These are phyloP conservation scores for Chalciporus piperatoides DNA, from an alignment of 1,284 basidiomycete species.

Conservation along the genomic window DNA sequence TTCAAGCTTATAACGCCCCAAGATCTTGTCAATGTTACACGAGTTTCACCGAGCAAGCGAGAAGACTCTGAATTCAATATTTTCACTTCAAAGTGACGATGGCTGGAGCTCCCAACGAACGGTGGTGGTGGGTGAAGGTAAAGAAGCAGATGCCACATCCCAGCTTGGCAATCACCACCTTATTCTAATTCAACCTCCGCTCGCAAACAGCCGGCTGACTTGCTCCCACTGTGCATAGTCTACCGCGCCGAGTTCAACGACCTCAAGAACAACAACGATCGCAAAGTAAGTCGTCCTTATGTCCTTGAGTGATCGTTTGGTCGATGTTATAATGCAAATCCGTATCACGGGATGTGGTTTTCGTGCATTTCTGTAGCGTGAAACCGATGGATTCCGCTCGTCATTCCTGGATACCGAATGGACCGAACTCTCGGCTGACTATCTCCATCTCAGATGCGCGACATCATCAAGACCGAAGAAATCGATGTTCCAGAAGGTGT, in stretches of 20 bases:
- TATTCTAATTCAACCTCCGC: conserved; percentile 29
- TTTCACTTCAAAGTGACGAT: conserved; percentile 38
- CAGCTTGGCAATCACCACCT: conserved; percentile 27
- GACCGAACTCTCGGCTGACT: conserved; percentile 20
- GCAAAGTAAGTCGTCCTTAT: conserved; percentile 27
- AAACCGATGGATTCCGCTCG: conserved; percentile 32
- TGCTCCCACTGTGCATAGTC: not conserved
- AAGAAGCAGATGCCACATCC: conserved; percentile 27
- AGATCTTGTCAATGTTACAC: conserved; percentile 29
- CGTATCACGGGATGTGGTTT: conserved; percentile 3
- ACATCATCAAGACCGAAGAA: conserved; percentile 92
- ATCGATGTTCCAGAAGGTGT: conserved; percentile 87
- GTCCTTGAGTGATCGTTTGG: not conserved
- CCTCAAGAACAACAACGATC: conserved; percentile 25
- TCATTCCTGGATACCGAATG: conserved; percentile 21
- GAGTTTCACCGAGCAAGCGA: conserved; percentile 33
- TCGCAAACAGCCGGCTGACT: conserved; percentile 29
- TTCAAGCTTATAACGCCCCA: conserved; percentile 33
- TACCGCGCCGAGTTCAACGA: conserved; percentile 13
- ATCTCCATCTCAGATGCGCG: conserved; percentile 65
- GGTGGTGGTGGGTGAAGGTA: conserved; percentile 48
- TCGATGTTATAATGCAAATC: not conserved
- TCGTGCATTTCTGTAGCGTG: not conserved
- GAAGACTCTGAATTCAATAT: conserved; percentile 37
- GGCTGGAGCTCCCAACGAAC: conserved; percentile 36